These are phyloP conservation scores for Camelina sativa DNA, from an alignment of 345 rosid genomes.

Conservation along the genomic window DNA sequence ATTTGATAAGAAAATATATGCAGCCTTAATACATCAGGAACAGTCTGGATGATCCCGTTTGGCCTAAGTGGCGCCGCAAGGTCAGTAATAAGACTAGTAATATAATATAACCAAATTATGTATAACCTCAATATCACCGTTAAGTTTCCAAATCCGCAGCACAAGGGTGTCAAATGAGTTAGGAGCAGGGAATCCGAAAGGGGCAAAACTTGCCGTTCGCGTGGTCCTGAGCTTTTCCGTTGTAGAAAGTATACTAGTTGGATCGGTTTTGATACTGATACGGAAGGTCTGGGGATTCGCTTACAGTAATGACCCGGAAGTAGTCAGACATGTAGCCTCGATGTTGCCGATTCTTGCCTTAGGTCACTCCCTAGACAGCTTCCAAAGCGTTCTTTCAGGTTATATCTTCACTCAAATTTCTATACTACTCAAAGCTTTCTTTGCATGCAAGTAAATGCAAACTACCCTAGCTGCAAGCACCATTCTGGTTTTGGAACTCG, in stretches of 20 bases:
- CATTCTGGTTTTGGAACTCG: conserved; percentile 3
- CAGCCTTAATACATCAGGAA: conserved; percentile 74
- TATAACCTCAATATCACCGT: not conserved
- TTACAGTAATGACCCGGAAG: conserved; percentile 46
- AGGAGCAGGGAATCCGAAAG: conserved; percentile 55
- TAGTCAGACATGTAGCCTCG: conserved; percentile 44
- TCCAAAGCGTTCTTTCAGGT: conserved; percentile 60
- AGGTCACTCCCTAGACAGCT: conserved; percentile 49
- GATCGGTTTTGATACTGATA: conserved; percentile 45
- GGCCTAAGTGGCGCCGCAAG: conserved; percentile 74
- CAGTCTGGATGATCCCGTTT: conserved; percentile 69
- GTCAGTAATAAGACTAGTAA: conserved; percentile 36
- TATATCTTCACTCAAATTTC: not conserved
- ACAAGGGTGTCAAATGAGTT: conserved; percentile 72
- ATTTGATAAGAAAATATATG: not conserved
- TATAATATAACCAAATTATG: not conserved
- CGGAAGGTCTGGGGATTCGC: conserved; percentile 56
- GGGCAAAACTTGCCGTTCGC: conserved; percentile 45
- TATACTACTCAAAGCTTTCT: not conserved
- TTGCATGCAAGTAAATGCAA: conserved; percentile 22
- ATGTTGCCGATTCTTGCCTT: conserved; percentile 48
- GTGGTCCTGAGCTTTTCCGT: conserved; percentile 54
- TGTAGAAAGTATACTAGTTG: conserved; percentile 52
- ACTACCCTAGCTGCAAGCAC: not conserved
- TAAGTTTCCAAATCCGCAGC: conserved; percentile 20